These are phyloP conservation scores for Copromyces sp. DNA, from an alignment of 495 filamentous ascomycete genomes.

Conservation along the genomic window DNA sequence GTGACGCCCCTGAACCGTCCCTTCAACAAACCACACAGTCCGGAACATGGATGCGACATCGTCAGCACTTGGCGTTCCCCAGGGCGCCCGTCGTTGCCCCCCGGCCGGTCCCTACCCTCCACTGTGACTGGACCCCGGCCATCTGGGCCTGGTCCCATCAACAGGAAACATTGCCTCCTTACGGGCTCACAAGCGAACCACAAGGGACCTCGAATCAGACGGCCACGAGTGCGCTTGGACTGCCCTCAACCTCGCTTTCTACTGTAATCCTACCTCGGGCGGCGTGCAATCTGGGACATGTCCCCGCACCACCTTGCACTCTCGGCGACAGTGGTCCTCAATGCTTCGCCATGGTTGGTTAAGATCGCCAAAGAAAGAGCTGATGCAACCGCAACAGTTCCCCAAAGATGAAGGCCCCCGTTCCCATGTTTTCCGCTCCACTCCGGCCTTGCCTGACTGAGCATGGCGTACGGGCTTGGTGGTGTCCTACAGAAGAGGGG, in stretches of 20 bases:
- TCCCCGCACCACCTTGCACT: conserved; percentile 7
- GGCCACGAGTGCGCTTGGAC: neutral
- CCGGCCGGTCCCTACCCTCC: conserved; percentile 6
- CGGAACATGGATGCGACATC: conserved; percentile 11
- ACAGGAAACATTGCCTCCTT: conserved; percentile 6
- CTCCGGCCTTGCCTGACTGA: conserved; percentile 3
- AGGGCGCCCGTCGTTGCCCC: neutral
- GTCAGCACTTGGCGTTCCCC: neutral
- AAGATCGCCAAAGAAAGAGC: neutral
- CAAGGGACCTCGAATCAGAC: neutral
- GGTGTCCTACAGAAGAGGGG: neutral
- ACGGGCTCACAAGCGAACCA: conserved; percentile 6
- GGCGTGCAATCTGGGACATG: conserved; percentile 13
- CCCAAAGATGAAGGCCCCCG: conserved; percentile 8
- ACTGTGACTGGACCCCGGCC: conserved; percentile 10
- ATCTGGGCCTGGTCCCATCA: conserved; percentile 7
- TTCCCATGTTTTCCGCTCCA: conserved; percentile 7
- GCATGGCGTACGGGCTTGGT: neutral
- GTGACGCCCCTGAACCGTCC: neutral
- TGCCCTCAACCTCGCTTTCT: neutral
- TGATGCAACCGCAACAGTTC: conserved; percentile 8
- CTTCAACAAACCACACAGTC: conserved; percentile 1
- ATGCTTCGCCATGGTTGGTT: neutral
- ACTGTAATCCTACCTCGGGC: conserved; percentile 14
- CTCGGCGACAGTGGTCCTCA: neutral